Conservation (phyloP, 306 rosid species). For the Citrullus mucosospermus region DNA sequence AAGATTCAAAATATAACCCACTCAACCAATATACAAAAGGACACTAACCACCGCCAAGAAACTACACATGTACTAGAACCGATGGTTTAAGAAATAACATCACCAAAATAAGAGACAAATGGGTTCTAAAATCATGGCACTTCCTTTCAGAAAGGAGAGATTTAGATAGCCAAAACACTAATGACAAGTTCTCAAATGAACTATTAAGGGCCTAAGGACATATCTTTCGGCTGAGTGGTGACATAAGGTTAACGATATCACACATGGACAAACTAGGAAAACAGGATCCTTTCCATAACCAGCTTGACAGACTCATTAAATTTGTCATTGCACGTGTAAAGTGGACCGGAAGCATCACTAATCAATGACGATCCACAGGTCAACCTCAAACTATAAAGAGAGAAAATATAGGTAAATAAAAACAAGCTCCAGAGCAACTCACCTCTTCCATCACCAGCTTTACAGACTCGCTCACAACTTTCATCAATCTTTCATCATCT, state of each 20-base stretch:
- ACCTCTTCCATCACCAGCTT: constrained; percentile 97
- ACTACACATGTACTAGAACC: background rate
- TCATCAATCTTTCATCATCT: constrained; percentile 77
- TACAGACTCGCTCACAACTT: constrained; percentile 77
- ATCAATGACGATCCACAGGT: background rate
- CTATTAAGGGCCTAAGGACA: background rate
- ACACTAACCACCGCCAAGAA: background rate
- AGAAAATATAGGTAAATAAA: background rate
- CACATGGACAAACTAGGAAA: background rate
- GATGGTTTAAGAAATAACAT: background rate
- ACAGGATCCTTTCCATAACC: constrained; percentile 63
- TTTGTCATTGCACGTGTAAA: background rate
- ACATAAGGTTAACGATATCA: background rate
- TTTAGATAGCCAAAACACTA: background rate
- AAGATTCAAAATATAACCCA: background rate
- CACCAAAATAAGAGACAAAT: background rate
- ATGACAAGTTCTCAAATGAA: background rate
- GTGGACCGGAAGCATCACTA: background rate
- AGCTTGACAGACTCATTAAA: constrained; percentile 69
- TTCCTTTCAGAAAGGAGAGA: background rate
- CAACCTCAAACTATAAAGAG: background rate
- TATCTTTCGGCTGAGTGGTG: background rate
- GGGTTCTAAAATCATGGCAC: background rate
- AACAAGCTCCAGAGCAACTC: background rate
- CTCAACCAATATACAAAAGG: background rate